These are phyloP conservation scores for Starmerella tilneyi DNA, from an alignment of 805 yeast genomes.

Conservation along the genomic window DNA sequence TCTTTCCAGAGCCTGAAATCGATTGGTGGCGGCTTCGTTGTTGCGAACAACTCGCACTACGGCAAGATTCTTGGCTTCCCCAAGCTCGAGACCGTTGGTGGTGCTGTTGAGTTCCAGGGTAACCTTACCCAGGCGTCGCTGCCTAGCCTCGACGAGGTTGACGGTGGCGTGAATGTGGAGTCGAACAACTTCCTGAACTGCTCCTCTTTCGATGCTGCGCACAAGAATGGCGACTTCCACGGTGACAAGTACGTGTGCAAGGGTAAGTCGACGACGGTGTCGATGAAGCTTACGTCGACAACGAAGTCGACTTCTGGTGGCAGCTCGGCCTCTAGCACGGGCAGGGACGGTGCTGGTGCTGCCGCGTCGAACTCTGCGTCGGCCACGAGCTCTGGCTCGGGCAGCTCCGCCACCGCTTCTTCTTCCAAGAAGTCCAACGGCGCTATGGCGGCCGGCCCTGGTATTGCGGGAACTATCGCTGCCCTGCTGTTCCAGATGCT, in stretches of 20 bases:
- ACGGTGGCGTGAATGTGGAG: constrained; percentile 84
- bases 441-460: constrained; percentile 19
- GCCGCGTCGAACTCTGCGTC: constrained; percentile 13
- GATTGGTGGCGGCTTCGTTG: constrained; percentile 87
- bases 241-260: constrained; percentile 65
- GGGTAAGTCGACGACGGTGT: constrained; percentile 29
- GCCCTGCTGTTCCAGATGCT: constrained; percentile 21
- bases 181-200: constrained; percentile 64
- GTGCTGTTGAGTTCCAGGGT: constrained; percentile 79
- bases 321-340: constrained; percentile 10
- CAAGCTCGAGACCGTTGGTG: constrained; percentile 61
- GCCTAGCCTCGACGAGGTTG: constrained; percentile 61
- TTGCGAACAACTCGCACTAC: constrained; percentile 75
- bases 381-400: constrained; percentile 5
- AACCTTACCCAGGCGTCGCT: constrained; percentile 69
- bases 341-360: constrained; percentile 12
- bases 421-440: constrained; percentile 15
- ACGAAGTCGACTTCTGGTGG: constrained; percentile 14
- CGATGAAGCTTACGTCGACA: constrained; percentile 20
- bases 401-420: background rate
- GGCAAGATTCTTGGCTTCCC: constrained; percentile 61
- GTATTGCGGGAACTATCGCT: constrained; percentile 20
- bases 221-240: constrained; percentile 70
- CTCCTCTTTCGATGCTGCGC: constrained; percentile 57
- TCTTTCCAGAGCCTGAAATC: constrained; percentile 59